Base-by-base conservation (phyloP, 2,329 filamentous ascomycete species). In the Colletotrichum cuscutae region DNA sequence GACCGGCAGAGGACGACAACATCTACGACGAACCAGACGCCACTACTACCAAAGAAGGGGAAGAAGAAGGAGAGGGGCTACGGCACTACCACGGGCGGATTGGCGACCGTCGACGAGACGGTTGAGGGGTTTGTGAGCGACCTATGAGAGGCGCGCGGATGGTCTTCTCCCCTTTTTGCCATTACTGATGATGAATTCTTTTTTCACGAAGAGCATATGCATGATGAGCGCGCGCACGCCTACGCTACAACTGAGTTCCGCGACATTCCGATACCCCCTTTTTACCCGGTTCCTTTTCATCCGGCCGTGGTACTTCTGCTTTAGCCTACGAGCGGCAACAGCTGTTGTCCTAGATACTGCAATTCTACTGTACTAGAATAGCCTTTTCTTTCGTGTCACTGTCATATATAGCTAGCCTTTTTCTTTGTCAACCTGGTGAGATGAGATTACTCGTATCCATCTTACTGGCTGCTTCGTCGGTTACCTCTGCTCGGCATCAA, bases 31-130 rank as follows among this genome's bases (percentile, higher is more conserved):
- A 72, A 28, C 37, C 57, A 64, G 5, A 65, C 59, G 32, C 54
- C 22, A 15, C 37, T 53, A 32, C n/a, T 19, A 32, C 52, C n/a
- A 32, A 56, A 22, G 35, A 56, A 57, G 32, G 52, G 62, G 1
- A 73, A 72, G 32, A 57, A 24, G 49, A 65, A 60, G 32, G 65
- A 65, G 26, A 60, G 61, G 37, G 71, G 71, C 3, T 73, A 73
- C 59, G 68, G 71, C 30, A 73, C 71, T 30, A 72, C 35, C 8
- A 62, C 62, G n/a, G 57, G 71, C 11, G 62, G 49, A 2, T 32
- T 73, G 46, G 71, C 60, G 19, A 13, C 63, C 12, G 60, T 71
- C 19, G 59, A 65, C n/a, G 67, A 73, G 56, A 46, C 54, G 24
- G 60, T 22, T 28, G 65, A 72, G 52, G 57, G 65, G 4, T 49